Evolutionary conservation across 371 early-diverging fungal species (phyloP).

Genomic region (Syncephalastrum racemosum): DNA sequence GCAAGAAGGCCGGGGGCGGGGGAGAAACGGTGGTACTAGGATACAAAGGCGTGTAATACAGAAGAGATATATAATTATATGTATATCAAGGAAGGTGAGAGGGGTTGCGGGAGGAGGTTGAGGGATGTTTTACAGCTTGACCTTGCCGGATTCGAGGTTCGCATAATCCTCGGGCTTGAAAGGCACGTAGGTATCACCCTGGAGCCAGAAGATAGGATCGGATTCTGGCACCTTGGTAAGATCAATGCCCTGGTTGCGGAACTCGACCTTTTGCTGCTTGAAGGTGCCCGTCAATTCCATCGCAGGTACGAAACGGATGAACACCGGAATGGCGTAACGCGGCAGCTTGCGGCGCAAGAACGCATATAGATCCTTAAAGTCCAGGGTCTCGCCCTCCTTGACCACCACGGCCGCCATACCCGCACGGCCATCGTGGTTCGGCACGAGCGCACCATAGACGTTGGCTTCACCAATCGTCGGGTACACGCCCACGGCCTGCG

Average conservation of each 20-base stretch:
- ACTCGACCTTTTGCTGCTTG: conserved; percentile 55
- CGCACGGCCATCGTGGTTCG: conserved; percentile 66
- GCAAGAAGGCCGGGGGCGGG: background rate
- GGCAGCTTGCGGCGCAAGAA: conserved; percentile 49
- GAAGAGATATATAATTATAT: background rate
- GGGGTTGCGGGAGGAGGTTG: background rate
- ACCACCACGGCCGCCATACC: conserved; percentile 75
- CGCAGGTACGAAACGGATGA: conserved; percentile 47
- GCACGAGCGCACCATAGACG: conserved; percentile 59
- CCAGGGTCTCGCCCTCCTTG: conserved; percentile 20
- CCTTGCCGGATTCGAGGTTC: conserved; percentile 12
- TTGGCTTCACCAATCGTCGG: conserved; percentile 63
- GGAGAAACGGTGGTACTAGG: background rate
- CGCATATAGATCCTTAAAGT: conserved; percentile 30
- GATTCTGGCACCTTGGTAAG: conserved; percentile 22
- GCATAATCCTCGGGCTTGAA: conserved; percentile 36
- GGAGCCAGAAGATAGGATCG: conserved; percentile 48
- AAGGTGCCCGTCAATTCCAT: conserved; percentile 59
- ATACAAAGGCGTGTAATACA: too few species aligned
- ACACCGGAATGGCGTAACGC: conserved; percentile 62
- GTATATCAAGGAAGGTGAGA: background rate
- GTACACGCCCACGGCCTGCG: conserved; percentile 54
- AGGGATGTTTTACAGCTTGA: conserved; percentile 14
- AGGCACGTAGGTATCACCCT: conserved; percentile 48
- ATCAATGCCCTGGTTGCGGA: conserved; percentile 50